These are phyloP conservation scores for Picochlorum costavermella DNA, from an alignment of 139 green algal genomes.

Conservation along the genomic window DNA sequence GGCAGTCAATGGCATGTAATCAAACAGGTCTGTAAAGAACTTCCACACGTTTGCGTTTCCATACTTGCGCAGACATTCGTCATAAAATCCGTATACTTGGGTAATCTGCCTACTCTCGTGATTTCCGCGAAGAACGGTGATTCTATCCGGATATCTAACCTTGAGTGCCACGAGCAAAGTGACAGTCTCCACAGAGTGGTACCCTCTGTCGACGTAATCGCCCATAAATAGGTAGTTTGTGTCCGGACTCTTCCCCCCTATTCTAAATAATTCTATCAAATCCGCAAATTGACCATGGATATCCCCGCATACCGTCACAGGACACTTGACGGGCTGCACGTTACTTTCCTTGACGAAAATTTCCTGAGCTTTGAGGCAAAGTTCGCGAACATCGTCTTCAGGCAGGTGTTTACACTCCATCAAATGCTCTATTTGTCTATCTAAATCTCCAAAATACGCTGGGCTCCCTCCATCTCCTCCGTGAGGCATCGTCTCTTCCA, in stretches of 20 bases:
- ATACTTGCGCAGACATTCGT: slow-evolving; percentile 99
- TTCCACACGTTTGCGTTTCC: slow-evolving; percentile 97
- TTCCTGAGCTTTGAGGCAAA: slow-evolving; percentile 90
- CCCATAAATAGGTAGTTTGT: slow-evolving; percentile 99
- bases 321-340: slow-evolving; percentile 87
- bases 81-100: slow-evolving; percentile 97
- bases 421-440: slow-evolving; percentile 74
- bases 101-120: slow-evolving; percentile 98
- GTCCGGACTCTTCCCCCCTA: slow-evolving; percentile 89
- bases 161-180: slow-evolving; percentile 85
- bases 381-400: slow-evolving; percentile 78
- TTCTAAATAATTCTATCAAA: slow-evolving; percentile 90
- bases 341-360: slow-evolving; percentile 90
- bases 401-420: slow-evolving; percentile 84
- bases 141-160: slow-evolving; percentile 85
- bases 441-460: slow-evolving; percentile 50
- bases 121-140: slow-evolving; percentile 97
- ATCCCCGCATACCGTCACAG: slow-evolving; percentile 94
- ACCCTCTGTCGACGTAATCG: slow-evolving; percentile 97
- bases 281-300: slow-evolving; percentile 98
- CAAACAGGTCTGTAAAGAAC: slow-evolving; percentile 98
- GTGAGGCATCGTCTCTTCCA: slow-evolving; percentile 8
- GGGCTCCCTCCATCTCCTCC: slow-evolving; percentile 4
- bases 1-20: slow-evolving; percentile 96
- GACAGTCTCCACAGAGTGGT: slow-evolving; percentile 96